phyloP scores from a whole-genome alignment of 208 protist species.

The Herpetomonas tarakana region DNA sequence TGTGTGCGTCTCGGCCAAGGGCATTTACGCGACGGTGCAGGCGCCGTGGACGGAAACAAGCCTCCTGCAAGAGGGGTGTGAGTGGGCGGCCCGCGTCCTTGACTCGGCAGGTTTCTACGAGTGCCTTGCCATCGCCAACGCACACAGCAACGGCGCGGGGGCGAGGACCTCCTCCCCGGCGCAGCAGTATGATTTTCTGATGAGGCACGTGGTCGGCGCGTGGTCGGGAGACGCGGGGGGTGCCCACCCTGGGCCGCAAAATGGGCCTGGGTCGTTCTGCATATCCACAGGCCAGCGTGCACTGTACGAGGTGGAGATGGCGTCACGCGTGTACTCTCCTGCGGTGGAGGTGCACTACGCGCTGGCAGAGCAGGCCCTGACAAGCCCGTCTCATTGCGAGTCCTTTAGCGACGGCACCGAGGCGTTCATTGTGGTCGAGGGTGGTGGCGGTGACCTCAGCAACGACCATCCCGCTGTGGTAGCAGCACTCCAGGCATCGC shows the following conservation, averaged over 20 bases:
- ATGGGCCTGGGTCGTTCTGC: too few relatives aligned
- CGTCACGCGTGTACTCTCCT: slow-evolving; percentile 48
- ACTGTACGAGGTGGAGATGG: slow-evolving; percentile 44
- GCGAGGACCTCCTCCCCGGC: slow-evolving; percentile 9
- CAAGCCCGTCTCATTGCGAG: background rate
- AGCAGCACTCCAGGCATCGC: background rate
- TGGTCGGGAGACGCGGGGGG: slow-evolving; percentile 8
- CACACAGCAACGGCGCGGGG: background rate
- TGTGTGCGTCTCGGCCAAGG: slow-evolving; percentile 24
- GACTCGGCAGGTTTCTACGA: slow-evolving; percentile 29
- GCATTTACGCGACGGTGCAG: slow-evolving; percentile 38
- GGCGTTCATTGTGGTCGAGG: background rate
- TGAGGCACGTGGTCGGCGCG: slow-evolving; percentile 15
- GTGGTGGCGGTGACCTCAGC: background rate
- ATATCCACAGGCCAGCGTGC: slow-evolving; percentile 11
- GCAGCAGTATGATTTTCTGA: slow-evolving; percentile 33
- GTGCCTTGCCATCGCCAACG: slow-evolving; percentile 44
- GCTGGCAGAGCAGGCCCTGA: slow-evolving; percentile 23
- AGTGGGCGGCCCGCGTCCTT: slow-evolving; percentile 30
- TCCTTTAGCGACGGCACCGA: background rate
- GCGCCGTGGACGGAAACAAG: slow-evolving; percentile 67
- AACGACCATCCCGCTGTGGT: slow-evolving; percentile 4
- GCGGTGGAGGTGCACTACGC: slow-evolving; percentile 62
- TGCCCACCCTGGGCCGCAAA: too few relatives aligned
- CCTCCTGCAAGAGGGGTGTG: slow-evolving; percentile 63